Evolutionary conservation across 495 filamentous ascomycete species (phyloP).

Genomic region (Hypomontagnella submonticulosa): DNA sequence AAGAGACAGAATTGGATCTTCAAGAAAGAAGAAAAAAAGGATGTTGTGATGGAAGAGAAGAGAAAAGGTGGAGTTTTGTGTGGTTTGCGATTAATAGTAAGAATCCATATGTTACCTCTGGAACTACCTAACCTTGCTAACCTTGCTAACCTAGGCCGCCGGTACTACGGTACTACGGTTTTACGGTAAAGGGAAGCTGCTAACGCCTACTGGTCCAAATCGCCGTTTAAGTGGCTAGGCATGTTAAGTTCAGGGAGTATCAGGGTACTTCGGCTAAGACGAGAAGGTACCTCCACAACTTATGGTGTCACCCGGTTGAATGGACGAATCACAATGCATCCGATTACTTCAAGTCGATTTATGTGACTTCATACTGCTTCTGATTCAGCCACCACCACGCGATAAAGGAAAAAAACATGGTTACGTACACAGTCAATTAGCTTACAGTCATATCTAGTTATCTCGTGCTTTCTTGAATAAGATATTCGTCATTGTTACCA

Average conservation of each 20-base stretch:
- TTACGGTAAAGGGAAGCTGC: conserved; percentile 46
- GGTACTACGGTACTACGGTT: conserved; percentile 36
- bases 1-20: conserved; percentile 27
- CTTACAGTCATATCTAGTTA: conserved; percentile 12
- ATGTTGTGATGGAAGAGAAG: conserved; percentile 39
- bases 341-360: conserved; percentile 43
- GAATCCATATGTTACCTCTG: conserved; percentile 9
- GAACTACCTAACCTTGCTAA: conserved; percentile 18
- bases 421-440: neutral
- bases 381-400: conserved; percentile 28
- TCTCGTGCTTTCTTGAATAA: conserved; percentile 24
- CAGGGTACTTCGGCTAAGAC: conserved; percentile 47
- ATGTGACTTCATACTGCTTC: conserved; percentile 44
- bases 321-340: conserved; percentile 48
- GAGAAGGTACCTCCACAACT: conserved; percentile 38
- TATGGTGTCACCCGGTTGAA: conserved; percentile 42
- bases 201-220: conserved; percentile 41
- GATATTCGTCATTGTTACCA: conserved; percentile 23
- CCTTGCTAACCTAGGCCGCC: conserved; percentile 32
- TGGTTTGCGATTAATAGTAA: conserved; percentile 48
- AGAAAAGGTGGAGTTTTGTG: conserved; percentile 47
- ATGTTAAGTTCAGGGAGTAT: conserved; percentile 30
- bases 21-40: conserved; percentile 31
- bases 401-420: conserved; percentile 22
- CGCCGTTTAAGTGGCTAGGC: conserved; percentile 33